Base-by-base conservation (phyloP, 108 stramenopile genomes). In the Mediolabrus comicus region DNA sequence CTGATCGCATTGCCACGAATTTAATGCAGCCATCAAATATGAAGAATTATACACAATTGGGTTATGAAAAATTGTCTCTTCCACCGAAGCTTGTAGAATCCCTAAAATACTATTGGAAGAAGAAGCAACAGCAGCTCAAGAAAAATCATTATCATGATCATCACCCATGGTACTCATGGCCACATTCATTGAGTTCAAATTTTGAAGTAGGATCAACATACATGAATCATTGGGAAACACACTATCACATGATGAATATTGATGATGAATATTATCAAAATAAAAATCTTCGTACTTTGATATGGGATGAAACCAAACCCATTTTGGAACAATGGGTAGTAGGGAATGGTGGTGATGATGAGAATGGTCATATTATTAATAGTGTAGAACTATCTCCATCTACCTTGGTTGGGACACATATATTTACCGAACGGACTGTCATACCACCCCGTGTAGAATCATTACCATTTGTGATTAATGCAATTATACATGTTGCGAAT, bases 401-500 rank as follows among this genome's bases (percentile, higher is more conserved):
- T 12, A 79, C 88, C 4, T 66, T 92, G 46, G 95, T 93, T 66
- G 96, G 96, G 1, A 81, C 95, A 35, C 87, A 95, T 10, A 59
- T 89, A 13, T 97, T 94, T 73, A 74, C 67, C 17, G 79, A 64
- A 24, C 87, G 84, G 1, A 63, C 77, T 41, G 80, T 95, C 22
- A 67, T 97, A 29, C 87, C 92, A 19, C 80, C 88, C 4, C 96
- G 95, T 36, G 90, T 94, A 5, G 95, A 96, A 69, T 81, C 89
- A n/a, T 71, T 92, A 46, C 88, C 95, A 19, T 83, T 95, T 30
- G 89, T 96, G 25, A 80, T 86, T 30, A 85, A 83, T 24, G 93
- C 91, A 17, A 97, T 97, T 53, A 90, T 96, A 61, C 94, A 94
- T 75, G 88, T 93, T 8, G 90, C 53, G 46, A 85, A 92, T 68